phyloP scores from a whole-genome alignment of 2,329 filamentous ascomycete species.

The Alternaria brassicae region DNA sequence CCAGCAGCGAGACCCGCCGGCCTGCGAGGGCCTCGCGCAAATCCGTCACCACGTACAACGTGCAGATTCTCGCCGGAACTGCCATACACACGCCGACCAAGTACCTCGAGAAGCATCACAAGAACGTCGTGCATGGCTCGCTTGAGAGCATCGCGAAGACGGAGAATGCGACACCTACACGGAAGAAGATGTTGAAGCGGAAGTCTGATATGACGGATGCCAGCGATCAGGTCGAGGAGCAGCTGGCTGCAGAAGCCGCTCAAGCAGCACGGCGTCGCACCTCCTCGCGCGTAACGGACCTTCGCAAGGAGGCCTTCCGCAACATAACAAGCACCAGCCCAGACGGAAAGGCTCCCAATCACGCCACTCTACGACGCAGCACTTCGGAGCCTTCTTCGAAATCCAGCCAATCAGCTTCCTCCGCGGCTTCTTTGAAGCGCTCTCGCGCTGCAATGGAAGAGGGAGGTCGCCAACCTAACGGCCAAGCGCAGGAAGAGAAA shows the following conservation, averaged over 20 bases:
- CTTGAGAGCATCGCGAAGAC: conserved; percentile 26
- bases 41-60: conserved; percentile 70
- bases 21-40: conserved; percentile 62
- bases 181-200: conserved; percentile 26
- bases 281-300: conserved; percentile 42
- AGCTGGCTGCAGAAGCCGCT: conserved; percentile 42
- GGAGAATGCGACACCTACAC: conserved; percentile 24
- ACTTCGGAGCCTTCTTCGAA: conserved; percentile 35
- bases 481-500: conserved; percentile 25
- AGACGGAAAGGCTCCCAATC: conserved; percentile 46
- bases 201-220: conserved; percentile 21
- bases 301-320: conserved; percentile 43
- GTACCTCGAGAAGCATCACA: conserved; percentile 49
- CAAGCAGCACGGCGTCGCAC: conserved; percentile 45
- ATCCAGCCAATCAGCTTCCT: conserved; percentile 20
- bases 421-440: conserved; percentile 31
- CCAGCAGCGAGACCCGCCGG: conserved; percentile 37
- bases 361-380: conserved; percentile 37
- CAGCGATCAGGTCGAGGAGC: conserved; percentile 39
- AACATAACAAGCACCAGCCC: conserved; percentile 47
- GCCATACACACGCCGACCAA: conserved; percentile 63
- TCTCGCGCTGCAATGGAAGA: conserved; percentile 29
- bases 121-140: conserved; percentile 45
- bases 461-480: conserved; percentile 22
- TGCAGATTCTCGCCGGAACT: conserved; percentile 68